Conservation (phyloP, 441 rosid genomes). For the Flueggea neowawraea region DNA sequence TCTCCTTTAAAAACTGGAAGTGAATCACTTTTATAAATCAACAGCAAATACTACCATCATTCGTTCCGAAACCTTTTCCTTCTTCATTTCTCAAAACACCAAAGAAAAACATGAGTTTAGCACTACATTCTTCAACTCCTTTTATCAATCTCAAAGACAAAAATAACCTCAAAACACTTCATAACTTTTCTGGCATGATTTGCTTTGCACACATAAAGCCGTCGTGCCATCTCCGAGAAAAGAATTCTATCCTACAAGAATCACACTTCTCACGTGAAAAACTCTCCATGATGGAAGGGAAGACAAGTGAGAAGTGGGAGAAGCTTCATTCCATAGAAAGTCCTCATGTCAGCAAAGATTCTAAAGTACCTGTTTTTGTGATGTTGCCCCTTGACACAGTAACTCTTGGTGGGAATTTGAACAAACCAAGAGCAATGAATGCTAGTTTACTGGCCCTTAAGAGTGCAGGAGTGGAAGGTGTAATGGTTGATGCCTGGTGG, state of each 20-base stretch:
- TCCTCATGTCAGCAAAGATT: slow-evolving; percentile 34
- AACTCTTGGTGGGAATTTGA: slow-evolving; percentile 59
- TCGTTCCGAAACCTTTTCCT: slow-evolving; percentile 17
- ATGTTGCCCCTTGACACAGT: slow-evolving; percentile 93
- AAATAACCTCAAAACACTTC: slow-evolving; percentile 46
- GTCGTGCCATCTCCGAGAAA: slow-evolving; percentile 37
- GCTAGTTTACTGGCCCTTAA: slow-evolving; percentile 92
- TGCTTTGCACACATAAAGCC: slow-evolving; percentile 52
- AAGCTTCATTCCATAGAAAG: slow-evolving; percentile 45
- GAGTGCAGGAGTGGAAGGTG: slow-evolving; percentile 93
- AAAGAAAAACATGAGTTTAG: slow-evolving; percentile 53
- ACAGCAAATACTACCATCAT: too few species aligned
- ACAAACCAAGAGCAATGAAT: slow-evolving; percentile 85
- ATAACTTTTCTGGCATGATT: slow-evolving; percentile 38
- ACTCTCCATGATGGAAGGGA: slow-evolving; percentile 23
- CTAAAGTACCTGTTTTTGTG: slow-evolving; percentile 81
- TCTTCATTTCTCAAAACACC: slow-evolving; percentile 15
- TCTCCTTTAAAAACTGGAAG: too few species aligned
- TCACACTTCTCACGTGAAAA: slow-evolving; percentile 30
- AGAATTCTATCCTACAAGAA: slow-evolving; percentile 30
- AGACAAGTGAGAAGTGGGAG: slow-evolving; percentile 31
- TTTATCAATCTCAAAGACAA: slow-evolving; percentile 57
- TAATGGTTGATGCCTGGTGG: slow-evolving; percentile 99
- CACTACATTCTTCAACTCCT: slow-evolving; percentile 70
- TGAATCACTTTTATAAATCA: too few species aligned